phyloP scores from a whole-genome alignment of 1,284 basidiomycete genomes.

The Vanrija sp. region DNA sequence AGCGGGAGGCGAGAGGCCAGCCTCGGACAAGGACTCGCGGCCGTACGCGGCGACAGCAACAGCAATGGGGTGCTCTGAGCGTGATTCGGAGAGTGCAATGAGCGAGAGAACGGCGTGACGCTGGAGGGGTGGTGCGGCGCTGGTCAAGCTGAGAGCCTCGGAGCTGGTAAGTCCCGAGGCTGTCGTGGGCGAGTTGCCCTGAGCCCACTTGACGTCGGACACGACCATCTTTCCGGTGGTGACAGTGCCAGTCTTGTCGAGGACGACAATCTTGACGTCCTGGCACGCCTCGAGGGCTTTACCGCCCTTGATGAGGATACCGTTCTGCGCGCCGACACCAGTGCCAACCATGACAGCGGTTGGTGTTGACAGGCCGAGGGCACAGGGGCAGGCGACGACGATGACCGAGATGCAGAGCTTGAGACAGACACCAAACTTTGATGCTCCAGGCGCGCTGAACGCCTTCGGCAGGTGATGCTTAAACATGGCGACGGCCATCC shows the following conservation, averaged over 20 bases:
- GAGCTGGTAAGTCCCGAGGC: conserved; percentile 26
- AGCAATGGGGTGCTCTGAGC: conserved; percentile 93
- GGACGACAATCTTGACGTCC: conserved; percentile 71
- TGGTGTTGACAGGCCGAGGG: conserved; percentile 90
- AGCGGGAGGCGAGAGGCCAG: conserved; percentile 51
- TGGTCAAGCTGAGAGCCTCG: conserved; percentile 41
- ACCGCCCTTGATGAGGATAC: conserved; percentile 97
- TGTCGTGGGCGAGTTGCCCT: conserved; percentile 25
- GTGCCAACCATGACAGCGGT: conserved; percentile 99
- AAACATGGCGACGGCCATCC: conserved; percentile 75
- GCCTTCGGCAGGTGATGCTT: conserved; percentile 66
- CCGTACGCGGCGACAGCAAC: conserved; percentile 82
- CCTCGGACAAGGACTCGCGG: conserved; percentile 59
- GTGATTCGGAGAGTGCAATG: conserved; percentile 78
- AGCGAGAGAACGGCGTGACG: conserved; percentile 70
- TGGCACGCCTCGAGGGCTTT: conserved; percentile 87
- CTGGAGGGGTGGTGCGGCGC: conserved; percentile 43
- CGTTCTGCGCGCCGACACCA: conserved; percentile 92
- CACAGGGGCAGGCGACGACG: conserved; percentile 98
- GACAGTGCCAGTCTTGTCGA: conserved; percentile 98
- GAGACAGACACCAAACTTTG: conserved; percentile 85
- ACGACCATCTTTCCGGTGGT: conserved; percentile 81
- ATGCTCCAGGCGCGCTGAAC: conserved; percentile 77
- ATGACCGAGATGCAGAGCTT: conserved; percentile 98
- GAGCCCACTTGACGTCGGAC: conserved; percentile 70